Evolutionary conservation across 805 yeast species (phyloP).

Genomic region (Wickerhamomyces silvicola): DNA sequence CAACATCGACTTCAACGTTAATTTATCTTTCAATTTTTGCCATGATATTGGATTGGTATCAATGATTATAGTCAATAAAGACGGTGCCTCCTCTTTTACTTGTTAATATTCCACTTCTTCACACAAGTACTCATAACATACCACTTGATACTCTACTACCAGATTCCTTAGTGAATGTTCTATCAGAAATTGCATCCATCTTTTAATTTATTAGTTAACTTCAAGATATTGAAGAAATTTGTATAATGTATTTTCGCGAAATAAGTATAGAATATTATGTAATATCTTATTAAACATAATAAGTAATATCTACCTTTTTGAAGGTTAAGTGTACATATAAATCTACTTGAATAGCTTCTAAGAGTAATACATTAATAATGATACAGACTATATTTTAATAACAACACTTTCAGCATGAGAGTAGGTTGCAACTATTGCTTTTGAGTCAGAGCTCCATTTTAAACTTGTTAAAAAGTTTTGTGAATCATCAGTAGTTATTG

Average conservation of each 20-base stretch:
- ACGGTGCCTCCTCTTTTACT: conserved; percentile 59
- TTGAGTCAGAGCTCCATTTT: conserved; percentile 27
- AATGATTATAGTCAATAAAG: conserved; percentile 67
- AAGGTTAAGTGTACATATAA: too few species aligned
- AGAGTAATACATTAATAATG: too few species aligned
- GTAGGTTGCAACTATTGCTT: conserved; percentile 26
- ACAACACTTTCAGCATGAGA: conserved; percentile 23
- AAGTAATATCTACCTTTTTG: not conserved
- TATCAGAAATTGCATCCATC: conserved; percentile 67
- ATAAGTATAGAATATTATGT: not conserved
- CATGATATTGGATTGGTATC: conserved; percentile 63
- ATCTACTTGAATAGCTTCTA: too few species aligned
- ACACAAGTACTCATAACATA: conserved; percentile 16
- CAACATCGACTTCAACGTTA: conserved; percentile 32
- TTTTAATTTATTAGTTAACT: not conserved
- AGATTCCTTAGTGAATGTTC: conserved; percentile 34
- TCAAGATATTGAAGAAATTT: not conserved
- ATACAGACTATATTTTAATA: conserved; percentile 1
- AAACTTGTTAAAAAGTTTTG: conserved; percentile 26
- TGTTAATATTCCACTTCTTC: not conserved
- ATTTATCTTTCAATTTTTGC: conserved; percentile 30
- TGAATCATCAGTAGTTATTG: conserved; percentile 14
- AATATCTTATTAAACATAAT: not conserved
- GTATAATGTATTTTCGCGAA: not conserved
- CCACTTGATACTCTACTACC: conserved; percentile 26